Conservation (phyloP, 2,329 filamentous ascomycete species). For the Paracoccidioides lutzii region DNA sequence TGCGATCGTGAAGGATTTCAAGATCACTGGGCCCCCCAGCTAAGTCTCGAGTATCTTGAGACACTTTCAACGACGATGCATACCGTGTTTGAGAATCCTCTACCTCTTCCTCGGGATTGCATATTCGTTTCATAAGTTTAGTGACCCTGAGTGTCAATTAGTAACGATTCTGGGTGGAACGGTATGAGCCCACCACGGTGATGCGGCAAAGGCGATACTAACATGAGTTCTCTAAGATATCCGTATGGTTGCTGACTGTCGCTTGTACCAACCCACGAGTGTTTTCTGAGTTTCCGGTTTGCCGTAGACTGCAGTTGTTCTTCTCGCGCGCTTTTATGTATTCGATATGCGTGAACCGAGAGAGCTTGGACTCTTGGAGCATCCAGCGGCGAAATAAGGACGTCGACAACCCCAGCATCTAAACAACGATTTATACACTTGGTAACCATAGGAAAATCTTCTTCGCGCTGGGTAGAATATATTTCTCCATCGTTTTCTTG, state of each 20-base stretch:
- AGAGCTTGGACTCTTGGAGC: slow-evolving; percentile 60
- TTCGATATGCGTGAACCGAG: slow-evolving; percentile 71
- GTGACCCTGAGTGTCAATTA: slow-evolving; percentile 46
- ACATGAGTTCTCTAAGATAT: slow-evolving; percentile 81
- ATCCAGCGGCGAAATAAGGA: slow-evolving; percentile 67
- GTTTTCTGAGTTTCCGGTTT: slow-evolving; percentile 61
- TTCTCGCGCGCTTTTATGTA: slow-evolving; percentile 60
- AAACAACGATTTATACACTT: slow-evolving; percentile 48
- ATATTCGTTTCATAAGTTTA: slow-evolving; percentile 77
- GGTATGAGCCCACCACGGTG: slow-evolving; percentile 1
- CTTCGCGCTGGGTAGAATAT: slow-evolving; percentile 5
- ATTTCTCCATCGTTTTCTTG: slow-evolving; percentile 16
- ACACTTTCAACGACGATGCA: slow-evolving; percentile 16
- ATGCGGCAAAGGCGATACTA: slow-evolving; percentile 10
- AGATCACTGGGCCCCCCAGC: slow-evolving; percentile 41
- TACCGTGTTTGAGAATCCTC: slow-evolving; percentile 51
- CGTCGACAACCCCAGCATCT: slow-evolving; percentile 75
- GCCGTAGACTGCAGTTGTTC: slow-evolving; percentile 62
- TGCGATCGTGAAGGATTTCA: slow-evolving; percentile 52
- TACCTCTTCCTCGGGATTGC: slow-evolving; percentile 51
- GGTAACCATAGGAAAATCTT: slow-evolving; percentile 32
- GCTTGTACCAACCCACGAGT: slow-evolving; percentile 82
- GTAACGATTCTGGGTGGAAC: background rate
- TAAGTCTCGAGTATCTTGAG: slow-evolving; percentile 8
- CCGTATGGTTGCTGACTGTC: slow-evolving; percentile 68